Percentiles rank a stretch among this genome's conserved stretches.
These are phyloP conservation scores for Podospora comata DNA, from an alignment of 495 filamentous ascomycete species.

Conservation along the genomic window DNA sequence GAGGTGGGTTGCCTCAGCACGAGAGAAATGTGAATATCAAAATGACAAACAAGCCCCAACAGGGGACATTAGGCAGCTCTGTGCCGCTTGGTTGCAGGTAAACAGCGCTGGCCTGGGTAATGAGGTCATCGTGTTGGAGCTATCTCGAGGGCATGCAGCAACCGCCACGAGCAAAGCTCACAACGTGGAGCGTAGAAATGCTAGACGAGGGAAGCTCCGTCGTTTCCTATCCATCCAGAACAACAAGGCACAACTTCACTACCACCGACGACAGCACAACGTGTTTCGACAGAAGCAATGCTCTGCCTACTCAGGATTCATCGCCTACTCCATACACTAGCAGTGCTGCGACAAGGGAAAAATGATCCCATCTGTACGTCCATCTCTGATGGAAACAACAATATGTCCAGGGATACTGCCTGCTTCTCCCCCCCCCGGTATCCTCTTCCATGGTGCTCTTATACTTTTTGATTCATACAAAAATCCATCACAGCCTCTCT, in stretches of 20 bases:
- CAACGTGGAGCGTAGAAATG: neutral
- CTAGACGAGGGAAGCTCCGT: too few relatives aligned
- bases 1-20: neutral
- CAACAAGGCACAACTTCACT: too few relatives aligned
- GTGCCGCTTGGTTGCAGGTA: neutral
- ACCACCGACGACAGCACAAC: neutral
- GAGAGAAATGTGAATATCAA: neutral
- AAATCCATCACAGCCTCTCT: neutral
- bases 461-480: neutral
- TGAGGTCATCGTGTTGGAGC: neutral
- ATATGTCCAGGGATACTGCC: neutral
- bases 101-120: too few relatives aligned
- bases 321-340: slow-evolving; percentile 19
- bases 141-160: neutral
- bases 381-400: neutral
- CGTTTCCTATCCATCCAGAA: too few relatives aligned
- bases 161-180: too few relatives aligned
- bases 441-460: neutral
- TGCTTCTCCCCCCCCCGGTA: neutral
- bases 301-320: slow-evolving; percentile 2
- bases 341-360: slow-evolving; percentile 16
- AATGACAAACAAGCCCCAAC: too few relatives aligned
- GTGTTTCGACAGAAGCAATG: neutral
- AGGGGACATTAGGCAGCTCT: neutral
- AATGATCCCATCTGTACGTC: neutral